Percentiles rank a stretch among this genome's conserved stretches.
Evolutionary conservation across 352 stramenopile genomes (phyloP).

Genomic region (Phytophthora brassicae): DNA sequence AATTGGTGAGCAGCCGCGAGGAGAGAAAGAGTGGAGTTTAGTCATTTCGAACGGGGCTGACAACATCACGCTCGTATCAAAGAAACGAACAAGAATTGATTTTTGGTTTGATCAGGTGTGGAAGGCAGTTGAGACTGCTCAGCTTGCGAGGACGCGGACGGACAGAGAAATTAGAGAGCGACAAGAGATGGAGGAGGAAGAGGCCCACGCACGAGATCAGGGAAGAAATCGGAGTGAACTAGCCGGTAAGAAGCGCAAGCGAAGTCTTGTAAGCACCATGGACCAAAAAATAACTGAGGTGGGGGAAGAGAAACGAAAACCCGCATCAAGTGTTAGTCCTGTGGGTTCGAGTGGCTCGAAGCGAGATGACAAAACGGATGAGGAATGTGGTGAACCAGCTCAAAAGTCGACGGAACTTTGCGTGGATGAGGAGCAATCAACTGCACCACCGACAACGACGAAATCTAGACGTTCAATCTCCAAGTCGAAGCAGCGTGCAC

Average conservation of each 20-base stretch:
- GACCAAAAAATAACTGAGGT: neutral
- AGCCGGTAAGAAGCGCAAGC: conserved; percentile 26
- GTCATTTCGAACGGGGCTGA: conserved; percentile 21
- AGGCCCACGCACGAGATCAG: conserved; percentile 5
- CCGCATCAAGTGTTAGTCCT: conserved; percentile 5
- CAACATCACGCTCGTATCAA: conserved; percentile 34
- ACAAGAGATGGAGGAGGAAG: conserved; percentile 23
- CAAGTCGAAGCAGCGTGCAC: conserved; percentile 1
- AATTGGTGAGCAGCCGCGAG: conserved; percentile 30
- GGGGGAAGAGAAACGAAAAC: neutral
- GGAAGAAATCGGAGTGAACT: conserved; percentile 4
- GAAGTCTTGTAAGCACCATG: neutral
- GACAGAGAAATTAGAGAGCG: conserved; percentile 23
- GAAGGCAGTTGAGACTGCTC: conserved; percentile 35
- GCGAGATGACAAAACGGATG: conserved; percentile 24
- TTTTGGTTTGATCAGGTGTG: conserved; percentile 65
- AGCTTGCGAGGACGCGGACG: conserved; percentile 9
- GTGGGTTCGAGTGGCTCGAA: conserved; percentile 12
- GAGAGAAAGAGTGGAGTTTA: conserved; percentile 47
- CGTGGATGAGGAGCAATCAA: conserved; percentile 7
- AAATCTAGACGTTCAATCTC: conserved; percentile 11
- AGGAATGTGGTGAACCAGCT: conserved; percentile 20
- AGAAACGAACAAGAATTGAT: conserved; percentile 50
- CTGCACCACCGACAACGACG: conserved; percentile 7
- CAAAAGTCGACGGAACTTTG: conserved; percentile 3